Evolutionary conservation across 768 basidiomycete species (phyloP).

Genomic region (Suillus subluteus): DNA sequence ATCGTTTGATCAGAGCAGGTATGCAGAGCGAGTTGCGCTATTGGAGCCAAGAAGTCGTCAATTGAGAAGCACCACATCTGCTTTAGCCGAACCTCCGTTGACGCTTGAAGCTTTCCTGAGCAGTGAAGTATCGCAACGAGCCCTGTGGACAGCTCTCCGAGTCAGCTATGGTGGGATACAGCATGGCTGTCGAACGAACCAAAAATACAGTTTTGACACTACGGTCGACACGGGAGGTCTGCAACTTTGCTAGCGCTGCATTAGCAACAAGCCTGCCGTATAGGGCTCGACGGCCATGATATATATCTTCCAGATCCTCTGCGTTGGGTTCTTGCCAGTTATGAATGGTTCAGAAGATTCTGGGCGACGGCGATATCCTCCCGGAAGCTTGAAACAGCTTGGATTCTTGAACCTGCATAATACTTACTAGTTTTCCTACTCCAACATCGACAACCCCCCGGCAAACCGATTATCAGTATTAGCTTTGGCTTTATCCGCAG

Average conservation of each 20-base stretch:
- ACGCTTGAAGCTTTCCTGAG: not conserved
- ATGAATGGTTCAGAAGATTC: constrained; percentile 26
- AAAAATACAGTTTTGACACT: constrained; percentile 11
- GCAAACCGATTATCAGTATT: constrained; percentile 2
- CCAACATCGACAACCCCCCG: not conserved
- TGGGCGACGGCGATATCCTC: not conserved
- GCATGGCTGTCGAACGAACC: not conserved
- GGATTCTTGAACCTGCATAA: not conserved
- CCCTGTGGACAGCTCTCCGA: not conserved
- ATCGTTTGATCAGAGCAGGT: not conserved
- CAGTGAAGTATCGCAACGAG: not conserved
- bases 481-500: constrained; percentile 42
- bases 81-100: not conserved
- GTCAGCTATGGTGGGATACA: not conserved
- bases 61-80: not conserved
- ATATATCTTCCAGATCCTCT: constrained; percentile 46
- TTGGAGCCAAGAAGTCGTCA: not conserved
- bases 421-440: not conserved
- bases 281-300: constrained; percentile 45
- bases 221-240: constrained; percentile 43
- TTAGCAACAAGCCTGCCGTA: constrained; percentile 37
- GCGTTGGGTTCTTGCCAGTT: constrained; percentile 43
- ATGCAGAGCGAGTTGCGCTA: not conserved
- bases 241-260: constrained; percentile 41
- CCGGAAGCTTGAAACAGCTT: not conserved